phyloP scores from a whole-genome alignment of 2,329 filamentous ascomycete species.

The Pestalotiopsis sp. region DNA sequence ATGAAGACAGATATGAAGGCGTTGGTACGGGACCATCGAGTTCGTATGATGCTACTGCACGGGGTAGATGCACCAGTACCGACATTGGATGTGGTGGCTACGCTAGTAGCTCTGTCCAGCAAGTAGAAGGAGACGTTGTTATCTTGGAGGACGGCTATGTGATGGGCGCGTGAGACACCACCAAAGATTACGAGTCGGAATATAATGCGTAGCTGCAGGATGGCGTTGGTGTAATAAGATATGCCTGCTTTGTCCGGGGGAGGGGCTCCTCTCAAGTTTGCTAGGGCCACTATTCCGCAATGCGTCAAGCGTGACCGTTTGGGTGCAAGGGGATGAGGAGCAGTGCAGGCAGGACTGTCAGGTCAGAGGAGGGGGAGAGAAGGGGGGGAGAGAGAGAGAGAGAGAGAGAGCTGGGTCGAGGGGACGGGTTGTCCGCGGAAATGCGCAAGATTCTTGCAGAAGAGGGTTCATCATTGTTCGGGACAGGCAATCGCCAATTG shows the following conservation, averaged over 20 bases:
- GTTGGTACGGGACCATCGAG: not conserved
- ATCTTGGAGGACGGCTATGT: not conserved
- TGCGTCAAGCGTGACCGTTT: not conserved
- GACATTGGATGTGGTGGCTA: not conserved
- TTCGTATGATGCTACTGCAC: not conserved
- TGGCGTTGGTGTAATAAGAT: not conserved
- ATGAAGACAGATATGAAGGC: too few species aligned
- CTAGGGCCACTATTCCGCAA: not conserved
- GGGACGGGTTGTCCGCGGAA: slow-evolving; percentile 1
- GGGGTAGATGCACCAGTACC: not conserved
- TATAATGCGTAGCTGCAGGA: not conserved
- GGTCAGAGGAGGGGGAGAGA: not conserved
- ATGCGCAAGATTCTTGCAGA: not conserved
- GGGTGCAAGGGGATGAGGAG: not conserved
- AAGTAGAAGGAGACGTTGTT: not conserved
- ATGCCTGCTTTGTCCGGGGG: not conserved
- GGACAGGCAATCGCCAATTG: not conserved
- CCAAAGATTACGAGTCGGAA: not conserved
- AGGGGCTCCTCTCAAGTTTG: not conserved
- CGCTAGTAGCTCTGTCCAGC: not conserved
- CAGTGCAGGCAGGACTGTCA: not conserved
- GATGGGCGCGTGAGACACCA: not conserved
- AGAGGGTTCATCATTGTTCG: not conserved
- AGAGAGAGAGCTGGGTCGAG: not conserved
- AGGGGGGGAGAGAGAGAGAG: too few species aligned